Conservation (phyloP, 2,329 filamentous ascomycete species). For the Cladophialophora yegresii region DNA sequence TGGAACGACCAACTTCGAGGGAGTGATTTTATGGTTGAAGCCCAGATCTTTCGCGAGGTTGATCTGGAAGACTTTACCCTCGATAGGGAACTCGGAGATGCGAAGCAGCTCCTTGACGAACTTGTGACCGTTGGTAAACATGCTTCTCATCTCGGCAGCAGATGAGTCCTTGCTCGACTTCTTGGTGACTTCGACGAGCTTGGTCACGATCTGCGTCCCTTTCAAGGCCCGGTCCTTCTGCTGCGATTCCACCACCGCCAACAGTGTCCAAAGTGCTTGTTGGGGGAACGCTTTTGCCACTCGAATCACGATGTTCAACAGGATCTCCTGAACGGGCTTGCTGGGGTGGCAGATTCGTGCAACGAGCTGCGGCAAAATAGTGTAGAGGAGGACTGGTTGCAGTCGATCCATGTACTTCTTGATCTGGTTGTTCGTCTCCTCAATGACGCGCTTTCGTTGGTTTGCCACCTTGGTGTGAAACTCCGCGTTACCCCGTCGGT, state of each 20-base stretch:
- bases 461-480: constrained; percentile 52
- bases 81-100: constrained; percentile 77
- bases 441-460: constrained; percentile 65
- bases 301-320: constrained; percentile 79
- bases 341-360: constrained; percentile 93
- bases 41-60: constrained; percentile 75
- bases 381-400: constrained; percentile 53
- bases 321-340: constrained; percentile 69
- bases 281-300: constrained; percentile 86
- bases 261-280: constrained; percentile 86
- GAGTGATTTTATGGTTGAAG: constrained; percentile 81
- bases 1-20: constrained; percentile 83
- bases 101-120: constrained; percentile 78
- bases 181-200: constrained; percentile 47
- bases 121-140: constrained; percentile 78
- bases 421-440: constrained; percentile 70
- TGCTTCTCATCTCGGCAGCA: constrained; percentile 63
- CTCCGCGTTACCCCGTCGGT: constrained; percentile 51
- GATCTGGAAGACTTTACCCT: constrained; percentile 68
- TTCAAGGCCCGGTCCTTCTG: constrained; percentile 67
- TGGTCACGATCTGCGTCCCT: constrained; percentile 49
- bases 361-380: constrained; percentile 84
- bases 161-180: constrained; percentile 47
- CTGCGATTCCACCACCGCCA: constrained; percentile 81
- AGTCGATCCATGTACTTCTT: constrained; percentile 70